Percentiles rank a stretch among this genome's conserved stretches.
Evolutionary conservation across 352 stramenopile genomes (phyloP).

Genomic region (Pythium chondricola): DNA sequence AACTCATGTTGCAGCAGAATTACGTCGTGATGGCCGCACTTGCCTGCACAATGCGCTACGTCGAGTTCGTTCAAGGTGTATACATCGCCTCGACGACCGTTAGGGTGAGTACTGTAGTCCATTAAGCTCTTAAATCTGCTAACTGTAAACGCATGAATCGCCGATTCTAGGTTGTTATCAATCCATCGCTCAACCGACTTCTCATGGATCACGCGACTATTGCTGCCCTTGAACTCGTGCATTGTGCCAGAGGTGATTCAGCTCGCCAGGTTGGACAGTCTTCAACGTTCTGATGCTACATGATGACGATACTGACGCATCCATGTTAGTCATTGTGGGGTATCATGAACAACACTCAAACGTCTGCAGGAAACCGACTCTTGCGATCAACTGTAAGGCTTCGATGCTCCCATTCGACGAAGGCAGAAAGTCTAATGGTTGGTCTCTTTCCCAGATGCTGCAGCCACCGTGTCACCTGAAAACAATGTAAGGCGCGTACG

Average conservation of each 20-base stretch:
- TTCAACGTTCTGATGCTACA: too few relatives aligned
- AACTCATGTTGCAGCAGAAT: constrained; percentile 33
- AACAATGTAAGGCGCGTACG: constrained; percentile 56
- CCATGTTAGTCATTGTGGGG: constrained; percentile 79
- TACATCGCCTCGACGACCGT: constrained; percentile 80
- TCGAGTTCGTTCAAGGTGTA: constrained; percentile 83
- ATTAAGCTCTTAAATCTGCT: background rate
- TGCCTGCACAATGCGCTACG: constrained; percentile 78
- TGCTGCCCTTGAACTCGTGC: constrained; percentile 61
- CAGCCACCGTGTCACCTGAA: constrained; percentile 71
- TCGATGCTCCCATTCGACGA: background rate
- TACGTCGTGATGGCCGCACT: constrained; percentile 81
- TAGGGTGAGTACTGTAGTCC: constrained; percentile 31
- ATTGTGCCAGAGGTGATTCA: constrained; percentile 45
- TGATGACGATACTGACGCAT: too few relatives aligned
- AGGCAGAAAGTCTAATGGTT: background rate
- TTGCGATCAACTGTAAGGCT: constrained; percentile 64
- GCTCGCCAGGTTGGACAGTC: constrained; percentile 40
- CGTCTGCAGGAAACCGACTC: constrained; percentile 65
- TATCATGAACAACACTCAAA: constrained; percentile 76
- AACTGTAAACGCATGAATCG: background rate
- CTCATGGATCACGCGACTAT: constrained; percentile 84
- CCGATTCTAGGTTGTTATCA: constrained; percentile 52
- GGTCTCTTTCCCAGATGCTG: constrained; percentile 42
- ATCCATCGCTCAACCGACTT: constrained; percentile 61